A percentile compares a stretch with the other conserved stretches of the same genome.
Evolutionary conservation across 1,284 basidiomycete species (phyloP).

Genomic region (Trametes versicolor): DNA sequence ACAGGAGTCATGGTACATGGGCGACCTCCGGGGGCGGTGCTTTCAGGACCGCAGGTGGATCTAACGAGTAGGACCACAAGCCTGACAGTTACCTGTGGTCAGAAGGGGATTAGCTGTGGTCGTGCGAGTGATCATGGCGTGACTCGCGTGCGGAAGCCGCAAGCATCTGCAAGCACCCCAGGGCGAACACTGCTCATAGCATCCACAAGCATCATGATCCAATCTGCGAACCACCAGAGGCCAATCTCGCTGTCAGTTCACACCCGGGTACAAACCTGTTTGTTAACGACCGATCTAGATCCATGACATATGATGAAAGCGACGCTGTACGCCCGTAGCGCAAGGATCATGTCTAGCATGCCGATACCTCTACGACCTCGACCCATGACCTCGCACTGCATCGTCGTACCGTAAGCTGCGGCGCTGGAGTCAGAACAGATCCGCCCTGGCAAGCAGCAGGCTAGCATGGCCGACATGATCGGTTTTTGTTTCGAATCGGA

Average conservation of each 20-base stretch:
- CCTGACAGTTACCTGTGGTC: neutral
- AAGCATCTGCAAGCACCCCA: neutral
- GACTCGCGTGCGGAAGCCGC: neutral
- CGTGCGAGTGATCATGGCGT: neutral
- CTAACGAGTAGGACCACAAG: no score
- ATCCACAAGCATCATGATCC: neutral
- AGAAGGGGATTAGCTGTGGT: neutral
- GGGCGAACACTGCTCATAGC: no score
- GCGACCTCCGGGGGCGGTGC: neutral
- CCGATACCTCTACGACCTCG: no score
- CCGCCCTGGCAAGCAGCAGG: no score
- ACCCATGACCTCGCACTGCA: no score
- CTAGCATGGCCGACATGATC: no score
- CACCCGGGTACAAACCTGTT: no score
- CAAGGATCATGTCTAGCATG: no score
- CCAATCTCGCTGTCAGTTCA: neutral
- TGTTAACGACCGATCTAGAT: neutral
- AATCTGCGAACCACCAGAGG: neutral
- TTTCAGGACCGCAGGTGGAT: neutral
- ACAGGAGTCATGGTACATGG: neutral
- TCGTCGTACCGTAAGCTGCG: no score
- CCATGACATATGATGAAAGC: neutral
- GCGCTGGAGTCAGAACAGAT: no score
- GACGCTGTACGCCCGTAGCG: no score
- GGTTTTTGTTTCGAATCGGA: no score